phyloP scores from a whole-genome alignment of 768 basidiomycete genomes.

The Favolaschia claudopus region DNA sequence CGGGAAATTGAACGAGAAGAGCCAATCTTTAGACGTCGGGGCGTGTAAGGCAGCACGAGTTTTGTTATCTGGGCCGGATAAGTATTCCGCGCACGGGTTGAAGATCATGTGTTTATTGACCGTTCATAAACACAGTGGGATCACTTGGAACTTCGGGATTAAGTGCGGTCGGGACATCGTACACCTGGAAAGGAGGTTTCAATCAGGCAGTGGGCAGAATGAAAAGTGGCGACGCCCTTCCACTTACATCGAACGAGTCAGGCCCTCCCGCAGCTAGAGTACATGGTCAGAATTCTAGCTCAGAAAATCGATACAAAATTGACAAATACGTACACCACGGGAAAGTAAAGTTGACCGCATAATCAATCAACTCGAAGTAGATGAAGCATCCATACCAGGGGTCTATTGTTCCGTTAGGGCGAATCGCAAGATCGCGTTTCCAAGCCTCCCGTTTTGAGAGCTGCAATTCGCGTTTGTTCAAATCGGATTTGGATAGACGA shows the following conservation, averaged over 20 bases:
- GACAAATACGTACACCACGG: slow-evolving; percentile 48
- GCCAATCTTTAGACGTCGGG: slow-evolving; percentile 63
- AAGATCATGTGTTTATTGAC: slow-evolving; percentile 40
- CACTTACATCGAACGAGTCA: no score
- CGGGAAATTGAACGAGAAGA: slow-evolving; percentile 31
- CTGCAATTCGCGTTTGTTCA: slow-evolving; percentile 28
- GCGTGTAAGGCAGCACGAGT: slow-evolving; percentile 71
- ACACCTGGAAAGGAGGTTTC: no score
- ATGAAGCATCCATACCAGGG: slow-evolving; percentile 69
- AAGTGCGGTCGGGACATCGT: slow-evolving; percentile 63
- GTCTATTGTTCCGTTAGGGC: slow-evolving; percentile 63
- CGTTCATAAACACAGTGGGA: slow-evolving; percentile 58
- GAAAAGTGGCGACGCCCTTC: slow-evolving; percentile 40
- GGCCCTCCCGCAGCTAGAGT: no score
- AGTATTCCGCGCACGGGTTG: neutral
- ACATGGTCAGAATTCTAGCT: no score
- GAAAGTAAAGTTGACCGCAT: slow-evolving; percentile 73
- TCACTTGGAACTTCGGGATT: slow-evolving; percentile 53
- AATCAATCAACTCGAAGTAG: slow-evolving; percentile 70
- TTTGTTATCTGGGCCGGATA: slow-evolving; percentile 44
- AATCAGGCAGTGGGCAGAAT: slow-evolving; percentile 29
- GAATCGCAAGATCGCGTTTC: slow-evolving; percentile 57
- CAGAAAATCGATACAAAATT: no score
- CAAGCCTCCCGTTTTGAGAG: slow-evolving; percentile 37
- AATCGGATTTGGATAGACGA: slow-evolving; percentile 15